Evolutionary conservation across 129 eudicot genomes (phyloP), one percentile per base, ranked within the genome.

Genomic region (Mikania micrantha): DNA sequence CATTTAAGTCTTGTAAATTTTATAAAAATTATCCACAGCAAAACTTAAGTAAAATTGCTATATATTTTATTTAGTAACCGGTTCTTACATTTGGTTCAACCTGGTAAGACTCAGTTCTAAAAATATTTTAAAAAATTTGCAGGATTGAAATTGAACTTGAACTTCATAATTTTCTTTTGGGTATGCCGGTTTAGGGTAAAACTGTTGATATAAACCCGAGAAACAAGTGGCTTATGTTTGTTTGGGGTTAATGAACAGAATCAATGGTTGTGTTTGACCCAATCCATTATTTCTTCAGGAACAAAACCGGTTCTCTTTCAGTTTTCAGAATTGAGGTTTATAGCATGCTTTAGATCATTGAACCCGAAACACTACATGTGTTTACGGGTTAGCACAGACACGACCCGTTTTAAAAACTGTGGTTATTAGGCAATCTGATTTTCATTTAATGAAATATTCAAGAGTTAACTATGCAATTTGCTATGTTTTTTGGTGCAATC

Each of bases 211-310:
- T 91, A 91, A 76, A 91, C 88, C 71, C 88, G 74, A 88, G 96
- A 74, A 87, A 90, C 83, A 91, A 91, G 91, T 83, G 98, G 82
- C 85, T 91, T 38, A 88, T 91, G 98, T 91, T 88, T 72, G 98
- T 91, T 50, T 96, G 98, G 4, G 98, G 88, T n/a, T n/a, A n/a
- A n/a, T n/a, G n/a, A n/a, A n/a, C n/a, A 96, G 96, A 88, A 77
- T 91, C 98, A 8, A 88, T 92, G 98, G 87, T n/a, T 92, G 72
- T 92, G 98, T 75, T 73, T 92, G 80, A 95, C 87, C 41, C 98
- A 92, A 67, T 92, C 98, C 8, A 85, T 73, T 17, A 78, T 85
- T 60, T 95, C 89, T 64, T 83, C 82, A 2, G 96, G 85, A 85
- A 59, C 68, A 92, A 91, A 78, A 77, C 80, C 63, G 97, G 97